Conservation (phyloP, 495 filamentous ascomycete species). For the Rusavskia elegans region DNA sequence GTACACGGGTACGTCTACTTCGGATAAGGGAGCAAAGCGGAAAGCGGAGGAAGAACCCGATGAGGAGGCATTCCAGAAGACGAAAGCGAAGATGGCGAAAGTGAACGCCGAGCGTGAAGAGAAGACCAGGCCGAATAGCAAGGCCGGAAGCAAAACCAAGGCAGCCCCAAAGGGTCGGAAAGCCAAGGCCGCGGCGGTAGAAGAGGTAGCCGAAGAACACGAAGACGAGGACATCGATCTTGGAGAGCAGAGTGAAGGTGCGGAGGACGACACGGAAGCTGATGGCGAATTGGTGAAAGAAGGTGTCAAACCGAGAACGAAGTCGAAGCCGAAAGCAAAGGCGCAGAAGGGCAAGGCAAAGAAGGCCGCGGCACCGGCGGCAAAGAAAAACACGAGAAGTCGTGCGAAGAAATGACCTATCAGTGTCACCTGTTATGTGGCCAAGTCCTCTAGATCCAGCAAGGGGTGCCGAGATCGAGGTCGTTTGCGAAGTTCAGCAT, state of each 20-base stretch:
- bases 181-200: neutral
- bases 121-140: conserved; percentile 23
- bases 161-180: neutral
- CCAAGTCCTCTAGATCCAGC: too few relatives aligned
- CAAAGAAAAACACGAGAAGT: neutral
- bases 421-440: neutral
- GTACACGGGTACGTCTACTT: conserved; percentile 32
- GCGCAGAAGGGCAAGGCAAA: neutral
- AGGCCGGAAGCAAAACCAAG: neutral
- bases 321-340: conserved; percentile 1
- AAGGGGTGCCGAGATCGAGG: too few relatives aligned
- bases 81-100: conserved; percentile 10
- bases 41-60: conserved; percentile 42
- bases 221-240: conserved; percentile 5
- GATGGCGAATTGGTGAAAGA: conserved; percentile 3
- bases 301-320: neutral
- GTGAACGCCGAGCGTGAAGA: conserved; percentile 18
- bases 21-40: conserved; percentile 23
- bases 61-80: conserved; percentile 43
- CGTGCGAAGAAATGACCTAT: neutral
- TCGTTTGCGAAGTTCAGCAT: neutral
- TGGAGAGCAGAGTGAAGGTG: neutral
- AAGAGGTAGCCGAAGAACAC: neutral
- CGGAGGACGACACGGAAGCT: neutral
- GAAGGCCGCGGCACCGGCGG: neutral